phyloP scores from a whole-genome alignment of 2,329 filamentous ascomycete species.

The Pseudopyrenochaeta lycopersici region DNA sequence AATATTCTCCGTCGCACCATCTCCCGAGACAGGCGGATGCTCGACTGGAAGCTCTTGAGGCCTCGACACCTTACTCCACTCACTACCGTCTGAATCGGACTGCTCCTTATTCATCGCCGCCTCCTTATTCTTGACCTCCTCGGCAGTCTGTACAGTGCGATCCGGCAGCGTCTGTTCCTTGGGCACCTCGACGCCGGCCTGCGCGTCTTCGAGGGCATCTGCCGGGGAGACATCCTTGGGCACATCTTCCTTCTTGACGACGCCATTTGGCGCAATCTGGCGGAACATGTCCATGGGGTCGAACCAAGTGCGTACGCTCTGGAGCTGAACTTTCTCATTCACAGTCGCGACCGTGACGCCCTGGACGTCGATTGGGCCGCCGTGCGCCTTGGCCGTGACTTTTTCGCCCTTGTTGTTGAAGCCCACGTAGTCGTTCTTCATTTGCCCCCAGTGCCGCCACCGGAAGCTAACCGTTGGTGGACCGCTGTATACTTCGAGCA shows the following conservation, averaged over 20 bases:
- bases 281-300: constrained; percentile 73
- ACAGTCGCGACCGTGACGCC: constrained; percentile 70
- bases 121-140: constrained; percentile 15
- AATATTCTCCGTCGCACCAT: background rate
- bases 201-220: constrained; percentile 36
- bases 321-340: constrained; percentile 67
- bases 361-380: constrained; percentile 68
- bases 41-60: constrained; percentile 12
- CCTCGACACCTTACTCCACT: background rate
- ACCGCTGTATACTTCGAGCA: constrained; percentile 72
- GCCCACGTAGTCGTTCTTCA: constrained; percentile 73
- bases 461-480: constrained; percentile 69
- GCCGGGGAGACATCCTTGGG: constrained; percentile 43
- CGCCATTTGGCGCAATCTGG: constrained; percentile 65
- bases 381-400: constrained; percentile 68
- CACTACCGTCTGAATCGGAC: background rate
- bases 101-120: background rate
- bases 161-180: constrained; percentile 25
- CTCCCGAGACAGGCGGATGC: constrained; percentile 8
- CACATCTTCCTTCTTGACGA: constrained; percentile 56
- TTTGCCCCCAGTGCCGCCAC: constrained; percentile 74
- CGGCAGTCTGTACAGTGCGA: constrained; percentile 15
- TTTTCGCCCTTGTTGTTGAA: constrained; percentile 71
- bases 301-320: constrained; percentile 70
- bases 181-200: constrained; percentile 16